phyloP scores from a whole-genome alignment of 2,329 filamentous ascomycete species.

The Onygenales sp. region DNA sequence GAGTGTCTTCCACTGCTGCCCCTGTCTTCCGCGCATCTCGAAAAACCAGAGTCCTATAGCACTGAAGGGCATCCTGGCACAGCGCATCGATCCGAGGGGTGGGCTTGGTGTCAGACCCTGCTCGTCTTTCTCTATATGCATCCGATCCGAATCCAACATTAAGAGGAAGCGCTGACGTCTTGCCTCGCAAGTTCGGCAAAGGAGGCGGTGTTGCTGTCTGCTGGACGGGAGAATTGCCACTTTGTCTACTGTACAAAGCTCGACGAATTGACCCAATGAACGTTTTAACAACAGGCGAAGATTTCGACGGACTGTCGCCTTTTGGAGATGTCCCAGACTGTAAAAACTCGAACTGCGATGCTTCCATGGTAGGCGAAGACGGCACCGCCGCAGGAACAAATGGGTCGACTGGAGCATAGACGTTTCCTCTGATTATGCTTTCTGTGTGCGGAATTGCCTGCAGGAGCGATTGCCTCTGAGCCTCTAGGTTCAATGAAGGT shows the following conservation, averaged over 20 bases:
- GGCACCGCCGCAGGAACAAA: constrained; percentile 61
- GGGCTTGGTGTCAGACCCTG: constrained; percentile 26
- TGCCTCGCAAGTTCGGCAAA: constrained; percentile 25
- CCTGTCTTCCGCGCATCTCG: constrained; percentile 43
- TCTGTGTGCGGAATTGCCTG: constrained; percentile 63
- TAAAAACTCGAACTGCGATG: constrained; percentile 18
- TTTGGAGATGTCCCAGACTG: background rate
- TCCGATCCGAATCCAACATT: constrained; percentile 38
- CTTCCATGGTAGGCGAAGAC: constrained; percentile 33
- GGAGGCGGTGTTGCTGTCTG: constrained; percentile 25
- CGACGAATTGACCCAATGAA: constrained; percentile 79
- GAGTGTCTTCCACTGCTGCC: constrained; percentile 11
- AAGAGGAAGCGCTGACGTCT: constrained; percentile 33
- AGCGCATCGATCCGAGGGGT: constrained; percentile 70
- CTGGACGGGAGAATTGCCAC: constrained; percentile 20
- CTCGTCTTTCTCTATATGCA: constrained; percentile 31
- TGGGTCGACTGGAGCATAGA: constrained; percentile 73
- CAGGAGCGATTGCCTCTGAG: constrained; percentile 36
- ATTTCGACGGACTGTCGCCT: constrained; percentile 14
- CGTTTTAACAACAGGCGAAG: constrained; percentile 65
- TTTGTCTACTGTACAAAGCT: constrained; percentile 57
- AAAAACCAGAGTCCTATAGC: constrained; percentile 66
- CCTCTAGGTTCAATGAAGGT: constrained; percentile 37
- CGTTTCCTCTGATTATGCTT: constrained; percentile 75
- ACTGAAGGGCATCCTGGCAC: constrained; percentile 66